Evolutionary conservation across 2,329 filamentous ascomycete genomes (phyloP), one percentile per base, ranked within the genome.

Genomic region (Colletotrichum sp.): DNA sequence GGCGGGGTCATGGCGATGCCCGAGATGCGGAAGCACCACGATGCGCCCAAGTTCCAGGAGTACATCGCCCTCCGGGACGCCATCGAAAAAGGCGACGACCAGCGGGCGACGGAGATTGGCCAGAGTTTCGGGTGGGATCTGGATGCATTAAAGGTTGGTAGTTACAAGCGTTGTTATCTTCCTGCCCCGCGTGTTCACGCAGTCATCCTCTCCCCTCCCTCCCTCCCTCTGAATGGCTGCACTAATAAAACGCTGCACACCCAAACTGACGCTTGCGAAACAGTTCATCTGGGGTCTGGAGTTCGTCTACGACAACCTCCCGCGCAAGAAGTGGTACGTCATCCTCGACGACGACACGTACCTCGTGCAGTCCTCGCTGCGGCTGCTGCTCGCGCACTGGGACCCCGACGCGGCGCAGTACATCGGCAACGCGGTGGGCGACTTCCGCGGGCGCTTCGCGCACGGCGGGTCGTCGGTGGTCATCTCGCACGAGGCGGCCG

Each of bases 281-380:
- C 75, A 91, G 89, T 91, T 91, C 79, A 87, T 91, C 67, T 87
- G 89, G 55, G 88, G 89, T 58, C 86, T 92, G 78, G 88, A 91
- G 77, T 85, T 89, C 76, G 84, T 88, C 24, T 90, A 88, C 83
- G 81, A 84, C 52, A 84, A 82, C 18, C 83, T 91, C 79, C 90
- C 89, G 1, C 80, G 84, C 76, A 91, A 91, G 83, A 90, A 90
- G 79, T 91, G 90, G 90, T 91, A 91, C 79, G 80, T 91, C 76
- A 87, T 91, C 77, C 81, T 90, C 16, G 90, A 91, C 80, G 90
- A 91, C 80, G 90, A 92, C 79, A 91, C 89, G 1, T 91, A 88
- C 79, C 80, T 91, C 60, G 84, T 91, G 60, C 85, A 85, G 67
- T 84, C 87, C 4, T 89, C 89, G 15, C 81, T 91, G 32, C 82